These are phyloP conservation scores for Coemansia nantahalensis DNA, from an alignment of 192 early-diverging fungal species.

Conservation along the genomic window DNA sequence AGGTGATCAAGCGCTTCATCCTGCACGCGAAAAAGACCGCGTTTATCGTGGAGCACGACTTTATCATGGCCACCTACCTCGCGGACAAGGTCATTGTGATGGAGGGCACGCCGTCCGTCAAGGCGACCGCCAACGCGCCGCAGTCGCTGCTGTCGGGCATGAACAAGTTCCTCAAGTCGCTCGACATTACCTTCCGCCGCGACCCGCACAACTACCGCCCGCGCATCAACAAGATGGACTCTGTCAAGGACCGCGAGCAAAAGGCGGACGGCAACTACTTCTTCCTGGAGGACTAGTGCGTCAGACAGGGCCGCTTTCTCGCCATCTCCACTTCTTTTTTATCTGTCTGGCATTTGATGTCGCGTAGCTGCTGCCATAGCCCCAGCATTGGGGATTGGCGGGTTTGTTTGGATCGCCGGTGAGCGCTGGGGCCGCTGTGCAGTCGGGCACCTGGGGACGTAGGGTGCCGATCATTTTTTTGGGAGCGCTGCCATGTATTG, in stretches of 20 bases:
- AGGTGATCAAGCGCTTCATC: conserved; percentile 98
- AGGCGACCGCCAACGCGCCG: conserved; percentile 79
- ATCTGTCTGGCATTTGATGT: too few species aligned
- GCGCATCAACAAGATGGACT: conserved; percentile 95
- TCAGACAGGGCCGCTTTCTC: too few species aligned
- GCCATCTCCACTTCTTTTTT: too few species aligned
- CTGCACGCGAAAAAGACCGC: conserved; percentile 95
- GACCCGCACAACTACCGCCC: conserved; percentile 97
- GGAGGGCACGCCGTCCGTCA: conserved; percentile 83
- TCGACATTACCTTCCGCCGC: conserved; percentile 96
- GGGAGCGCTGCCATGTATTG: too few species aligned
- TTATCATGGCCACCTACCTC: conserved; percentile 98
- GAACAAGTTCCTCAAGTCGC: conserved; percentile 91
- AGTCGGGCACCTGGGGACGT: too few species aligned
- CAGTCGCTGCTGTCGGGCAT: conserved; percentile 91
- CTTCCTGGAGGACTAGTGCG: conserved; percentile 62
- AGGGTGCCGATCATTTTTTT: too few species aligned
- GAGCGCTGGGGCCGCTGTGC: too few species aligned
- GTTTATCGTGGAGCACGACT: conserved; percentile 99
- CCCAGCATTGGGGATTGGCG: too few species aligned
- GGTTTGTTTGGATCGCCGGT: too few species aligned
- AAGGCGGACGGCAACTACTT: conserved; percentile 71
- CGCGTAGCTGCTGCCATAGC: too few species aligned
- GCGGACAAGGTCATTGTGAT: conserved; percentile 97
- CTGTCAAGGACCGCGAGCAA: conserved; percentile 94